A percentile compares a stretch with the other conserved stretches of the same genome.
Evolutionary conservation across 495 filamentous ascomycete genomes (phyloP).

Genomic region (Wilcoxina mikolae): DNA sequence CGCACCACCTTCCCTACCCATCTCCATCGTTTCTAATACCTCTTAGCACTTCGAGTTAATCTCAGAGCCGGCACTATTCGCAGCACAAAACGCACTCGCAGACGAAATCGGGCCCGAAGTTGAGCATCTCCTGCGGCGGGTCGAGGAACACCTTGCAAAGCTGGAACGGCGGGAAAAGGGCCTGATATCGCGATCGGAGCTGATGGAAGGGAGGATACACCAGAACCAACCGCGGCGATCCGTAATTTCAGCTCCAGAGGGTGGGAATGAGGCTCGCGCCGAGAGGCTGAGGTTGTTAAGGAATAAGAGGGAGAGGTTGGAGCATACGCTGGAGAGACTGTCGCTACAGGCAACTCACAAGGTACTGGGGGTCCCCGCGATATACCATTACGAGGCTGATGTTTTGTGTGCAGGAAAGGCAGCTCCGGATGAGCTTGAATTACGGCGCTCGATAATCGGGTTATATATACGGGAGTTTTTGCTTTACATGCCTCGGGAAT

Average conservation of each 20-base stretch:
- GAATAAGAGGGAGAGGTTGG: constrained; percentile 62
- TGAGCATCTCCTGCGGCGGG: constrained; percentile 46
- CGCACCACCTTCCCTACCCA: constrained; percentile 19
- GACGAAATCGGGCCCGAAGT: constrained; percentile 66
- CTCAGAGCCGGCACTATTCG: constrained; percentile 48
- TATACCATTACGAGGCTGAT: neutral
- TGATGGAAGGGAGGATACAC: constrained; percentile 54
- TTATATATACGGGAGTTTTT: neutral
- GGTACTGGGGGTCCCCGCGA: constrained; percentile 14
- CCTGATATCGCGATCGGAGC: constrained; percentile 53
- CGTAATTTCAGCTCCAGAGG: constrained; percentile 1
- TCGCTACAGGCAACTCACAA: constrained; percentile 41
- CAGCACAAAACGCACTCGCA: constrained; percentile 53
- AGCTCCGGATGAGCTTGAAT: constrained; percentile 62
- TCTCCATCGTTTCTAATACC: neutral
- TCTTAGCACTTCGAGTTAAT: constrained; percentile 65
- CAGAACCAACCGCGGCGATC: constrained; percentile 24
- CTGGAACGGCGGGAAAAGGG: constrained; percentile 54
- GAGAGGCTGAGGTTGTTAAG: constrained; percentile 47
- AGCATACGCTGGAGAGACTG: constrained; percentile 61
- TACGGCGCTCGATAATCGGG: constrained; percentile 32
- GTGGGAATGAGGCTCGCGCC: constrained; percentile 31
- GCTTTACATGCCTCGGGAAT: no score
- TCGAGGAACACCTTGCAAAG: constrained; percentile 54
- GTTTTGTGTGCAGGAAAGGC: constrained; percentile 39